These are phyloP conservation scores for Pugionium cornutum DNA, from an alignment of 345 rosid genomes.

Conservation along the genomic window DNA sequence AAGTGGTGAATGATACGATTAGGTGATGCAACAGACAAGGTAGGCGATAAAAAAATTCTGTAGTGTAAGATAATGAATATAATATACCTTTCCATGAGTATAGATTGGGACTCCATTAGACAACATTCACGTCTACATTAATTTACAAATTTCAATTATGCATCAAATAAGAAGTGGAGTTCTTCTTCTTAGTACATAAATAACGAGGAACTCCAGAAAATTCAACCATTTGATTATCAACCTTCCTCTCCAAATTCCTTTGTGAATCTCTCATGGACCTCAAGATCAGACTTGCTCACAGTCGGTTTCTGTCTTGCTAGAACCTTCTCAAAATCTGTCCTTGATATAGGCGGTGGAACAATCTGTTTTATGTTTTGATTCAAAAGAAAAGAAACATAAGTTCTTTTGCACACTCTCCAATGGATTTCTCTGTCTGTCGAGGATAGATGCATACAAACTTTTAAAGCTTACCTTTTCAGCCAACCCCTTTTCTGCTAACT, in stretches of 20 bases:
- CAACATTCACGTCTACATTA: too few relatives aligned
- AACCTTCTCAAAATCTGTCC: conserved; percentile 88
- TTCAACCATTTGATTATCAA: conserved; percentile 30
- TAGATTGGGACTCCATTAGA: too few relatives aligned
- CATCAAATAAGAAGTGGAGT: too few relatives aligned
- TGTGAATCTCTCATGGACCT: conserved; percentile 93
- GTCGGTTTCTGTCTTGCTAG: conserved; percentile 87
- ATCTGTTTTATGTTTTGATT: conserved; percentile 49
- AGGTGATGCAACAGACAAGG: too few relatives aligned
- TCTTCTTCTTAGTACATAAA: too few relatives aligned
- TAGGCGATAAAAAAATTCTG: too few relatives aligned
- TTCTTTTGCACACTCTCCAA: conserved; percentile 7
- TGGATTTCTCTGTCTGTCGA: neutral
- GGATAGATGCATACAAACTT: conserved; percentile 1
- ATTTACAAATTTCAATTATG: too few relatives aligned
- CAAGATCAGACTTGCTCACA: conserved; percentile 80
- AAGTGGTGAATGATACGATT: too few relatives aligned
- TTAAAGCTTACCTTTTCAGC: conserved; percentile 54
- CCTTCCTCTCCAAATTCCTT: conserved; percentile 96
- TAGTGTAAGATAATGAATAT: too few relatives aligned
- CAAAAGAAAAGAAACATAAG: conserved; percentile 11
- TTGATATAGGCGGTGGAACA: conserved; percentile 79
- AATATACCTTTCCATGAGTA: too few relatives aligned
- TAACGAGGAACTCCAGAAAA: too few relatives aligned
- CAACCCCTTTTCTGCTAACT: conserved; percentile 69